phyloP scores from a whole-genome alignment of 2,329 filamentous ascomycete species.

The Colletotrichum filicis region DNA sequence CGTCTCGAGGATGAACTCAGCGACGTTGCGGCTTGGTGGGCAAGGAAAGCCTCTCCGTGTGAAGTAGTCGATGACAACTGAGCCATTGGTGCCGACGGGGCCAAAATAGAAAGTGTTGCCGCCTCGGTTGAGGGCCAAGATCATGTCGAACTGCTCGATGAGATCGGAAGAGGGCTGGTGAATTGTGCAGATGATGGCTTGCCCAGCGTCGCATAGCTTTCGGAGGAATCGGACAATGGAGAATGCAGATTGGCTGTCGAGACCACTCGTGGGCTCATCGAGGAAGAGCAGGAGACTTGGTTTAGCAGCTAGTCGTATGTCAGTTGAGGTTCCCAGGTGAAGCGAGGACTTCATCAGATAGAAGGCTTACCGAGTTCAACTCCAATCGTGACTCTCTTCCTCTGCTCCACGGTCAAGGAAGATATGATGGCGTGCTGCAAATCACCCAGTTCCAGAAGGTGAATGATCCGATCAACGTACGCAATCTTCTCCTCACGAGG shows the following conservation, averaged over 20 bases:
- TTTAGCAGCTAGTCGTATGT: slow-evolving; percentile 57
- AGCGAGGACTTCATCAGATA: no score
- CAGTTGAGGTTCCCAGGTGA: neutral
- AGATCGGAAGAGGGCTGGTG: slow-evolving; percentile 70
- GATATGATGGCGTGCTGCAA: slow-evolving; percentile 74
- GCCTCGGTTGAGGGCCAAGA: slow-evolving; percentile 74
- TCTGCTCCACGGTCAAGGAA: slow-evolving; percentile 57
- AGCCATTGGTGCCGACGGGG: slow-evolving; percentile 74
- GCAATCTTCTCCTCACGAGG: slow-evolving; percentile 70
- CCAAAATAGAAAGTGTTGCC: slow-evolving; percentile 82
- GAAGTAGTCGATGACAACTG: slow-evolving; percentile 67
- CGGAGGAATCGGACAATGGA: slow-evolving; percentile 56
- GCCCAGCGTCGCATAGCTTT: slow-evolving; percentile 68
- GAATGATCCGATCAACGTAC: slow-evolving; percentile 75
- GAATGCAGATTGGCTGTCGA: slow-evolving; percentile 49
- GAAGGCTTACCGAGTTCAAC: slow-evolving; percentile 65
- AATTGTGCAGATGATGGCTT: slow-evolving; percentile 72
- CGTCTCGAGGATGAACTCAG: slow-evolving; percentile 61
- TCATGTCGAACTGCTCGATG: slow-evolving; percentile 78
- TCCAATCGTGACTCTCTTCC: slow-evolving; percentile 76
- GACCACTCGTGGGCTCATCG: slow-evolving; percentile 70
- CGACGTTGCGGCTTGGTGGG: slow-evolving; percentile 64
- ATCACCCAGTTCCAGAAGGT: slow-evolving; percentile 71
- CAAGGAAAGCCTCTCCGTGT: slow-evolving; percentile 72
- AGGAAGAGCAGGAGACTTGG: slow-evolving; percentile 74